Conservation (phyloP, 2,329 filamentous ascomycete genomes). For the Colletotrichum costaricense region DNA sequence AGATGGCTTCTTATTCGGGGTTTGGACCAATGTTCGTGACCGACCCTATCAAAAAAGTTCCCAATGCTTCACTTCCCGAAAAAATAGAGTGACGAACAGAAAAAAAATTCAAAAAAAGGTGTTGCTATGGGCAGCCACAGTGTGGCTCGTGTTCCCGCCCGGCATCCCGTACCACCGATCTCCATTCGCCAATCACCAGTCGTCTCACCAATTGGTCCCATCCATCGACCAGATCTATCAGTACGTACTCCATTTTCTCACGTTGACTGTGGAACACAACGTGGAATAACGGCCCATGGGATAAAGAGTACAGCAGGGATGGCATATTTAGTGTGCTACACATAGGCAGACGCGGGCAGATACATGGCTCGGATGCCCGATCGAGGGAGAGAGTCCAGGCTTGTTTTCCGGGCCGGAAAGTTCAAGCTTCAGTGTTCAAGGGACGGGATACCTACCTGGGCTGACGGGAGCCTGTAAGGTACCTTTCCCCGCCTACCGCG, state of each 20-base stretch:
- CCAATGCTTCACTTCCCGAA: neutral
- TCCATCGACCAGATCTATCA: no score
- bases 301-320: neutral
- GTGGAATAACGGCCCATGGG: neutral
- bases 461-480: neutral
- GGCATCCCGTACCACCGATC: neutral
- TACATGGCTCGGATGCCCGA: neutral
- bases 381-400: neutral
- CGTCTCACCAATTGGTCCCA: no score
- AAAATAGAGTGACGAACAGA: neutral
- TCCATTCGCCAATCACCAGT: neutral
- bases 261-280: neutral
- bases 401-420: neutral
- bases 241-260: neutral
- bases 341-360: neutral
- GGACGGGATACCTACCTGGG: no score
- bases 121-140: slow-evolving; percentile 33
- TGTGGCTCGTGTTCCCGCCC: slow-evolving; percentile 22
- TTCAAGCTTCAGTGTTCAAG: no score
- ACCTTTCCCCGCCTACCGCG: slow-evolving; percentile 5
- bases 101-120: slow-evolving; percentile 21
- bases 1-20: neutral
- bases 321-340: neutral
- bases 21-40: neutral
- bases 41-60: slow-evolving; percentile 14